These are phyloP conservation scores for Peronospora destructor DNA, from an alignment of 352 stramenopile genomes.

Conservation along the genomic window DNA sequence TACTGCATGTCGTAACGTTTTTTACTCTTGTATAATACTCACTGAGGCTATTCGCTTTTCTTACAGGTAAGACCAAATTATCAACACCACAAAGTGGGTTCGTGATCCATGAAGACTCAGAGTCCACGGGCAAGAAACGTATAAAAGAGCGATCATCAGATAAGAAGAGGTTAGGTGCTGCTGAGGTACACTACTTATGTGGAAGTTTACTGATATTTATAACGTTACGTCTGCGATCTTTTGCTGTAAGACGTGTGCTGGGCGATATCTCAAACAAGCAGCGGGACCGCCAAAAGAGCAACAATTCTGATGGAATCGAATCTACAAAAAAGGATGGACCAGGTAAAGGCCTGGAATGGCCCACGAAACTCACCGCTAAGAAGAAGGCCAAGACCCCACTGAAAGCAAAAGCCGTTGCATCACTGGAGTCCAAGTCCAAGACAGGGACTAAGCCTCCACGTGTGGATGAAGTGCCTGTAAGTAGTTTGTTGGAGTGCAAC, in stretches of 20 bases:
- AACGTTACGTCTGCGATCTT: background rate
- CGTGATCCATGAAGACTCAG: slow-evolving; percentile 36
- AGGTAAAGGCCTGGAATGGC: slow-evolving; percentile 12
- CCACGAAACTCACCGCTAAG: slow-evolving; percentile 24
- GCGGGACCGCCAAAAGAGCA: slow-evolving; percentile 24
- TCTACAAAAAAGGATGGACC: slow-evolving; percentile 27
- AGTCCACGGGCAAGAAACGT: slow-evolving; percentile 30
- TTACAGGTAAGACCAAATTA: slow-evolving; percentile 17
- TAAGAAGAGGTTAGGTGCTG: slow-evolving; percentile 35
- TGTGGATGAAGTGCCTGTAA: slow-evolving; percentile 39
- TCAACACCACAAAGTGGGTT: slow-evolving; percentile 34
- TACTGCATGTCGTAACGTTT: background rate
- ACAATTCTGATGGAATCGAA: background rate
- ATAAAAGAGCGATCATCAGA: slow-evolving; percentile 34
- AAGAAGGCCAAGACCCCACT: slow-evolving; percentile 16
- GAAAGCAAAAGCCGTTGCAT: slow-evolving; percentile 1
- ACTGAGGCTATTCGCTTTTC: background rate
- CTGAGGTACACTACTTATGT: background rate
- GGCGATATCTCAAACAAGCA: slow-evolving; percentile 78
- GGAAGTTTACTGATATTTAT: background rate
- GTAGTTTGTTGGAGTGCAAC: background rate
- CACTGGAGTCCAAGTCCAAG: slow-evolving; percentile 8
- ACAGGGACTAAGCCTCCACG: slow-evolving; percentile 9
- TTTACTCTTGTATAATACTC: background rate
- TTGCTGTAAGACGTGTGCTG: slow-evolving; percentile 45